These are phyloP conservation scores for Neophaeococcomyces aloes DNA, from an alignment of 2,329 filamentous ascomycete species.

Conservation along the genomic window DNA sequence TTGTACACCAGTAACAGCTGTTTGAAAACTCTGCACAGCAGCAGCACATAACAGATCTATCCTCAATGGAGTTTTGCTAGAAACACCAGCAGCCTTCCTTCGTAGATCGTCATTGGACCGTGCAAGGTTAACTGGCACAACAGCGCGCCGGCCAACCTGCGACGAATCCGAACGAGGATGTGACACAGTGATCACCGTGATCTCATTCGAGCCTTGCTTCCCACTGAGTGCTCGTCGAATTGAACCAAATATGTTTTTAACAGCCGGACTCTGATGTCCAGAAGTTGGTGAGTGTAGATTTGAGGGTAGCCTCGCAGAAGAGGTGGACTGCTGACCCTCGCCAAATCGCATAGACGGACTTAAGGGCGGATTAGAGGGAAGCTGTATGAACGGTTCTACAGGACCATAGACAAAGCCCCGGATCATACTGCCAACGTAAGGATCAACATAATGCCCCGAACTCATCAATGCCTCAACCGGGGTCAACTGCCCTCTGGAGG, in stretches of 20 bases:
- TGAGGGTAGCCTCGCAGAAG: not conserved
- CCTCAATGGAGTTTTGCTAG: conserved; percentile 45
- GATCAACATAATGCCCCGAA: conserved; percentile 18
- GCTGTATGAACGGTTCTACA: conserved; percentile 60
- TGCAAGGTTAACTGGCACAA: conserved; percentile 36
- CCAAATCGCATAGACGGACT: conserved; percentile 5
- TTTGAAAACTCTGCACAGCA: conserved; percentile 67
- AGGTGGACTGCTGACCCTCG: conserved; percentile 13
- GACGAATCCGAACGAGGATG: conserved; percentile 18
- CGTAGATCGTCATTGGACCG: conserved; percentile 35
- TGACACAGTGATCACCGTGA: conserved; percentile 18
- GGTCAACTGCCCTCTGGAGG: conserved; percentile 49
- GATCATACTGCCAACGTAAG: conserved; percentile 62
- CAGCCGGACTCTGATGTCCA: conserved; percentile 45
- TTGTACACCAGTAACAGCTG: conserved; percentile 58
- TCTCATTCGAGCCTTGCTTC: conserved; percentile 28
- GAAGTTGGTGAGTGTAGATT: not conserved
- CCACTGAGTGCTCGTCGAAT: conserved; percentile 73
- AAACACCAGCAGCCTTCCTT: conserved; percentile 28
- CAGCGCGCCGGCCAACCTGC: conserved; percentile 30
- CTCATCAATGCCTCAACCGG: conserved; percentile 50
- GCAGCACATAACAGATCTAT: conserved; percentile 76
- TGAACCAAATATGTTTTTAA: conserved; percentile 77
- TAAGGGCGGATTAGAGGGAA: conserved; percentile 15
- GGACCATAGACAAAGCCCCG: conserved; percentile 78